Percentiles rank a stretch among this genome's conserved stretches.
phyloP scores from a whole-genome alignment of 257 asterid species.

The Solanum rostratum region DNA sequence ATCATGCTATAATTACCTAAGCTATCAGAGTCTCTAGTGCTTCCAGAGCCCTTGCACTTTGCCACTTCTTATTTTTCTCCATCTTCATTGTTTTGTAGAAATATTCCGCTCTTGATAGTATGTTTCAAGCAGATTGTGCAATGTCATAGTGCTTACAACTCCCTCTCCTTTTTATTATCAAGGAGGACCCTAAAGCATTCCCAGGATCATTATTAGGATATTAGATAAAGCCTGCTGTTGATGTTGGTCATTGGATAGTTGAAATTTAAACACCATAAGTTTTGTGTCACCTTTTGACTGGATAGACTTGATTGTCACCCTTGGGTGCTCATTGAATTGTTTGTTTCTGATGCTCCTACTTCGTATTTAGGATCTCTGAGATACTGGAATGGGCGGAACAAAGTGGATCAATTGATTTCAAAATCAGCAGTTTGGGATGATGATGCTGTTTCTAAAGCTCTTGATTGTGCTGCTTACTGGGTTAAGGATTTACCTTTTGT shows the following conservation, averaged over 20 bases:
- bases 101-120: not conserved
- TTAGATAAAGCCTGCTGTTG: not conserved
- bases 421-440: slow-evolving; percentile 88
- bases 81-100: not conserved
- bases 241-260: not conserved
- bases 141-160: not conserved
- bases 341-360: not conserved
- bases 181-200: not conserved
- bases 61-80: not conserved
- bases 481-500: slow-evolving; percentile 78
- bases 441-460: slow-evolving; percentile 57
- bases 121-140: not conserved
- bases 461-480: slow-evolving; percentile 84
- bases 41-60: not conserved
- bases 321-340: not conserved
- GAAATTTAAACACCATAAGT: not conserved
- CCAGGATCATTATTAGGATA: not conserved
- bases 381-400: slow-evolving; percentile 88
- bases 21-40: not conserved
- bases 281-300: not conserved
- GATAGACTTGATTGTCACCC: not conserved
- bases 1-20: not conserved
- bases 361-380: slow-evolving; percentile 53
- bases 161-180: not conserved
- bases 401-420: slow-evolving; percentile 46